phyloP scores from a whole-genome alignment of 768 basidiomycete genomes.

The Podaxis sp. region DNA sequence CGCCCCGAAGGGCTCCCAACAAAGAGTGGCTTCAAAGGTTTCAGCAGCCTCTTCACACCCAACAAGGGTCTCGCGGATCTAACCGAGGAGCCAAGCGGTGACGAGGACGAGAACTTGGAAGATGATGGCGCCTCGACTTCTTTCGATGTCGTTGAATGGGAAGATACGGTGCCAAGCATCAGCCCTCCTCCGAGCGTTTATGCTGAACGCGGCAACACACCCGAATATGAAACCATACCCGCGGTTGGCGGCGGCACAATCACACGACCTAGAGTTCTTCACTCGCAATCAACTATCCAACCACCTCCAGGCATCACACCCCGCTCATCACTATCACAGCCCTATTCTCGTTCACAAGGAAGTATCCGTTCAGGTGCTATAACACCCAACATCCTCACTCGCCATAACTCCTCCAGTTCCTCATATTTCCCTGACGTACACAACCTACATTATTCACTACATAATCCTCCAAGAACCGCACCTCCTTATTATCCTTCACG shows the following conservation, averaged over 20 bases:
- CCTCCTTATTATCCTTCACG: constrained; percentile 24
- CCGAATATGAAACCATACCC: constrained; percentile 85
- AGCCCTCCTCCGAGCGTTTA: constrained; percentile 43
- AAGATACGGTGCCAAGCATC: constrained; percentile 50
- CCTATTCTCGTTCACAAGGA: constrained; percentile 20
- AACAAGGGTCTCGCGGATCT: constrained; percentile 78
- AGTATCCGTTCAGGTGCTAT: constrained; percentile 23
- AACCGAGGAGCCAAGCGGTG: constrained; percentile 57
- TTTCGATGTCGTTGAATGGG: constrained; percentile 74
- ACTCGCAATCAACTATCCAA: constrained; percentile 79
- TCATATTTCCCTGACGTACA: constrained; percentile 24
- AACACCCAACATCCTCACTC: constrained; percentile 28
- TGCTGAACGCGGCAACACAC: constrained; percentile 40
- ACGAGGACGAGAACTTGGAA: constrained; percentile 42
- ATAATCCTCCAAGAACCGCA: background rate
- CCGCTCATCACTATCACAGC: constrained; percentile 19
- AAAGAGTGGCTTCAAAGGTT: constrained; percentile 79
- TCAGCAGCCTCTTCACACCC: constrained; percentile 69
- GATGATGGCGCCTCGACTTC: constrained; percentile 43
- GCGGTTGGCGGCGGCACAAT: constrained; percentile 91
- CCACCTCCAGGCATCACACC: constrained; percentile 30
- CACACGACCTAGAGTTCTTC: constrained; percentile 81
- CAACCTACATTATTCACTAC: background rate
- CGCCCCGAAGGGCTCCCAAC: constrained; percentile 88
- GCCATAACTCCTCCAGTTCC: constrained; percentile 21